Conservation (phyloP, 1,284 basidiomycete genomes). For the Calocybe gambosa region DNA sequence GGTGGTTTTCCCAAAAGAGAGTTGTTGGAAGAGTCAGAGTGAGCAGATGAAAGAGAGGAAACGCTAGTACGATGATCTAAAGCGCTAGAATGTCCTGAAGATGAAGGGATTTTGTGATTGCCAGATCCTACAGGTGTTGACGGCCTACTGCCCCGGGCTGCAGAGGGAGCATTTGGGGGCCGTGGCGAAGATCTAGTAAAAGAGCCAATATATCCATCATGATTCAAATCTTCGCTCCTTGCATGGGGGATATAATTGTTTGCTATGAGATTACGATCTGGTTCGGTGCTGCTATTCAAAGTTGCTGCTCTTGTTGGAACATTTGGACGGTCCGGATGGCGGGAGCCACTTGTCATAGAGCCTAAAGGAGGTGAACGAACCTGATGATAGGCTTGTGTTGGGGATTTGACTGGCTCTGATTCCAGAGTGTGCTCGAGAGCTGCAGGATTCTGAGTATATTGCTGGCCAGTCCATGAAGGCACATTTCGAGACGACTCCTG, state of each 20-base stretch:
- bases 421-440: conserved; percentile 11
- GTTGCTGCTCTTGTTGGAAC: conserved; percentile 60
- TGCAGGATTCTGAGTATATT: conserved; percentile 11
- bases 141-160: conserved; percentile 38
- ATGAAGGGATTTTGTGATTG: conserved; percentile 40
- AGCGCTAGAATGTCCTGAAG: conserved; percentile 44
- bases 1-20: conserved; percentile 39
- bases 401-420: conserved; percentile 11
- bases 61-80: conserved; percentile 35
- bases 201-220: conserved; percentile 30
- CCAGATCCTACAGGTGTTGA: conserved; percentile 46
- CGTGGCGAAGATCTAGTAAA: conserved; percentile 34
- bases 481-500: conserved; percentile 26
- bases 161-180: conserved; percentile 44
- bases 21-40: conserved; percentile 40
- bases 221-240: conserved; percentile 69
- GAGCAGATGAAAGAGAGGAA: conserved; percentile 43
- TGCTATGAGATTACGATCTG: conserved; percentile 41
- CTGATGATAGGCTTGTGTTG: conserved; percentile 13
- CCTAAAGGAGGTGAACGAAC: conserved; percentile 26
- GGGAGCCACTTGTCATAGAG: conserved; percentile 28
- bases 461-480: conserved; percentile 19
- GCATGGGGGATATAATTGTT: conserved; percentile 37
- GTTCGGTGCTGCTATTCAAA: conserved; percentile 43
- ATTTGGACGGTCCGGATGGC: conserved; percentile 43